Percentiles rank a stretch among this genome's conserved stretches.
These are phyloP conservation scores for Pseudohalonectria lignicola DNA, from an alignment of 2,329 filamentous ascomycete genomes.

Conservation along the genomic window DNA sequence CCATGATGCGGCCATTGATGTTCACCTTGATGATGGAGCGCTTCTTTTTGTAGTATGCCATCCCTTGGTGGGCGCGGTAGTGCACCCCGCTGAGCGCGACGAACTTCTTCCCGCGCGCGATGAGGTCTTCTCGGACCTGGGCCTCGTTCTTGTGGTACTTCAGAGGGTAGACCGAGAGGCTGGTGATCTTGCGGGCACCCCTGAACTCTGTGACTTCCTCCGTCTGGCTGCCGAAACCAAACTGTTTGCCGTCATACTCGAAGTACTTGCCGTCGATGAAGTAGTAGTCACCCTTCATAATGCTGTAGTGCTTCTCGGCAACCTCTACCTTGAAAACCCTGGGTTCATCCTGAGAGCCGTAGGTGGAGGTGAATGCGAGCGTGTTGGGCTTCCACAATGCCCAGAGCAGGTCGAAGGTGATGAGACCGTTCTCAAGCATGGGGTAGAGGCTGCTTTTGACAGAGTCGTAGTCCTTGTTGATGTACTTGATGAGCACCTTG, in stretches of 20 bases:
- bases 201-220: conserved; percentile 67
- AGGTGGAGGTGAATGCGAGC: conserved; percentile 66
- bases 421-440: conserved; percentile 69
- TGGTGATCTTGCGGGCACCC: conserved; percentile 73
- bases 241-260: conserved; percentile 80
- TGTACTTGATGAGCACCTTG: conserved; percentile 40
- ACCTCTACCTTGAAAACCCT: conserved; percentile 74
- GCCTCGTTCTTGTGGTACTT: conserved; percentile 67
- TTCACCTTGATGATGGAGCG: conserved; percentile 67
- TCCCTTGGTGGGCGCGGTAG: conserved; percentile 72
- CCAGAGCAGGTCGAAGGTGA: conserved; percentile 84
- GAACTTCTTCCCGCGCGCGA: conserved; percentile 78
- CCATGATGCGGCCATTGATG: conserved; percentile 79
- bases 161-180: conserved; percentile 64
- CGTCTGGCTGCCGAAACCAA: conserved; percentile 62
- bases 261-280: conserved; percentile 69
- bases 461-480: conserved; percentile 59
- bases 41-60: conserved; percentile 78
- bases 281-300: conserved; percentile 67
- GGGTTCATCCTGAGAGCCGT: conserved; percentile 65
- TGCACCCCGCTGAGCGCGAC: conserved; percentile 71
- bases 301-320: conserved; percentile 56
- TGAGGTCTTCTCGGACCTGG: conserved; percentile 51
- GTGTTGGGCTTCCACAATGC: conserved; percentile 82
- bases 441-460: conserved; percentile 72